phyloP scores from a whole-genome alignment of 2,329 filamentous ascomycete species.

The Mycosphaerella sp. region DNA sequence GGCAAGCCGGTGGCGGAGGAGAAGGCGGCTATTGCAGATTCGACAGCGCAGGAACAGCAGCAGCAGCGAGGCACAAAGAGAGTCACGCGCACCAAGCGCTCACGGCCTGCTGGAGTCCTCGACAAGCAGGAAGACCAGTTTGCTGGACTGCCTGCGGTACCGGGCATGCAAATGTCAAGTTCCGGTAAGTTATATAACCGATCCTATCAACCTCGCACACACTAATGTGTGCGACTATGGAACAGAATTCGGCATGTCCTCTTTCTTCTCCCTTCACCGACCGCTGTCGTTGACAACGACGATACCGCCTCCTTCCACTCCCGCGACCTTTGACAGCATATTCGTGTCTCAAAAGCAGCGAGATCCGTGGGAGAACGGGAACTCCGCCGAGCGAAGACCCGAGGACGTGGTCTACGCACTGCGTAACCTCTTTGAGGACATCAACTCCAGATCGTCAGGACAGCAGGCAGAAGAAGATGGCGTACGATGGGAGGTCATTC shows the following conservation, averaged over 20 bases:
- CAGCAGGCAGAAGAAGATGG: slow-evolving; percentile 32
- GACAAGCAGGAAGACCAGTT: slow-evolving; percentile 37
- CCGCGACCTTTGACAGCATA: slow-evolving; percentile 76
- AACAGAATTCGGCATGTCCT: slow-evolving; percentile 76
- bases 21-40: slow-evolving; percentile 13
- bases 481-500: slow-evolving; percentile 35
- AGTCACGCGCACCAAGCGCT: slow-evolving; percentile 17
- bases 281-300: slow-evolving; percentile 83
- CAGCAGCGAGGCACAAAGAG: slow-evolving; percentile 18
- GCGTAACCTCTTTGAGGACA: slow-evolving; percentile 38
- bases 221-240: not conserved
- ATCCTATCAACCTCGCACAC: not conserved
- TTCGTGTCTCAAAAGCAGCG: slow-evolving; percentile 55
- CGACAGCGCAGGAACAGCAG: slow-evolving; percentile 9
- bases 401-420: slow-evolving; percentile 43
- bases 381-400: slow-evolving; percentile 40
- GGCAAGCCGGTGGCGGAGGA: slow-evolving; percentile 24
- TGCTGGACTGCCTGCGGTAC: slow-evolving; percentile 63
- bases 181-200: slow-evolving; percentile 3
- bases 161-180: slow-evolving; percentile 53
- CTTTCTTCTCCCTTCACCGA: slow-evolving; percentile 93
- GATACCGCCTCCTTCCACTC: slow-evolving; percentile 65
- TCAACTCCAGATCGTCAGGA: slow-evolving; percentile 23
- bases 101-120: slow-evolving; percentile 13
- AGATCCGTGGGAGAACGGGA: slow-evolving; percentile 39